Percentiles rank a stretch among this genome's conserved stretches.
Evolutionary conservation across 805 yeast species (phyloP).

Genomic region (Kuraishia piskuri): DNA sequence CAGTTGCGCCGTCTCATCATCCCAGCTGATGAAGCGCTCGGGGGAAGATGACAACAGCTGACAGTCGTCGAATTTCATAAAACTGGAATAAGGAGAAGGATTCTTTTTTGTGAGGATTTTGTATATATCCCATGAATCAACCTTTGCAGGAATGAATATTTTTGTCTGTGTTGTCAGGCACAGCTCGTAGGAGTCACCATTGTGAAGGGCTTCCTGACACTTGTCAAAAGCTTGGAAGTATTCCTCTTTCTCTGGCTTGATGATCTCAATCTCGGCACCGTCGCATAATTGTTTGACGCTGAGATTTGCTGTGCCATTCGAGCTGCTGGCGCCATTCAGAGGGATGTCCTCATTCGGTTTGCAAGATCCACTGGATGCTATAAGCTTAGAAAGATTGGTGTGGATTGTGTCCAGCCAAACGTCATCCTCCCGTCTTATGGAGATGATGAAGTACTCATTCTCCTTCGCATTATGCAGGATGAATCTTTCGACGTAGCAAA

Average conservation of each 20-base stretch:
- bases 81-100: conserved; percentile 92
- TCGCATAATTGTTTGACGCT: neutral
- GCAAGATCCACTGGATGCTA: neutral
- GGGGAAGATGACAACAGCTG: conserved; percentile 84
- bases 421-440: conserved; percentile 33
- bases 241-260: conserved; percentile 39
- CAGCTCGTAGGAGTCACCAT: conserved; percentile 91
- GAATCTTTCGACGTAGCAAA: conserved; percentile 61
- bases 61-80: conserved; percentile 56
- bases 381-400: neutral
- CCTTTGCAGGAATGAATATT: conserved; percentile 37
- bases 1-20: conserved; percentile 52
- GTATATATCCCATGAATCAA: conserved; percentile 73
- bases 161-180: conserved; percentile 77
- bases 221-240: conserved; percentile 48
- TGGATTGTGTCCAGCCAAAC: conserved; percentile 25
- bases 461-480: conserved; percentile 44
- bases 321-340: too few relatives aligned
- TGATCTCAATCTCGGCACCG: conserved; percentile 18
- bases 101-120: conserved; percentile 61
- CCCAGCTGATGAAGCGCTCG: conserved; percentile 86
- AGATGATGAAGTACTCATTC: conserved; percentile 39
- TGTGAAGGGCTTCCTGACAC: conserved; percentile 59
- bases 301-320: neutral
- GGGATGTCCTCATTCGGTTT: neutral